Conservation (phyloP, 73 alveolate species). For the Tetrahymena malaccensis region DNA sequence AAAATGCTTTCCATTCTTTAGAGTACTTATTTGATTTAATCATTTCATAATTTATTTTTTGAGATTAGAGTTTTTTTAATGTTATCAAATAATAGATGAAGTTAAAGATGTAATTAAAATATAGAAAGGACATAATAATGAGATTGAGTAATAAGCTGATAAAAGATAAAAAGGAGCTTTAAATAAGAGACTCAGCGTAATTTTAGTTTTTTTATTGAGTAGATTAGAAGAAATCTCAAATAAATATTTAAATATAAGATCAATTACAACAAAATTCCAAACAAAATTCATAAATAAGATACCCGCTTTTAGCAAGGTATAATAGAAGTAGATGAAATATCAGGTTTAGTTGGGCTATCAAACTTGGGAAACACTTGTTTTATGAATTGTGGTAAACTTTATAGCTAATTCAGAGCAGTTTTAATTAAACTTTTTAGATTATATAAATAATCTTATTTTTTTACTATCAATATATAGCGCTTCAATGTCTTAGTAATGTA, state of each 20-base stretch:
- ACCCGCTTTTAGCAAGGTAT: background rate
- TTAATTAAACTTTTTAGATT: background rate
- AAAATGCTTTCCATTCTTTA: no score
- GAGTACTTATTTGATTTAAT: background rate
- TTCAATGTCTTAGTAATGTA: conserved; percentile 81
- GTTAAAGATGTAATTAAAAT: background rate
- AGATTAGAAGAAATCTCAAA: background rate
- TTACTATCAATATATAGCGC: conserved; percentile 35
- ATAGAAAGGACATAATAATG: background rate
- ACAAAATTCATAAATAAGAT: conserved; percentile 21
- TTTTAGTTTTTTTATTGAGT: background rate
- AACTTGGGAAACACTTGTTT: conserved; percentile 94
- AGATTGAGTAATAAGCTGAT: background rate
- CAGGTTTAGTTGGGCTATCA: conserved; percentile 73
- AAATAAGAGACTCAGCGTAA: background rate
- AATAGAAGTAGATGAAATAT: background rate
- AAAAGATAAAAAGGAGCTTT: background rate
- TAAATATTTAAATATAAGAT: background rate
- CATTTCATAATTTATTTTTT: background rate
- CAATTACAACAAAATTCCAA: conserved; percentile 28
- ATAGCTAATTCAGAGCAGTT: background rate
- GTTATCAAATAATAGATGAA: background rate
- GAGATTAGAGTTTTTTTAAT: background rate
- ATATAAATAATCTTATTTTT: background rate
- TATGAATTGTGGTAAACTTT: conserved; percentile 59